Evolutionary conservation across 331 rosid species (phyloP).

Genomic region (Malus hybrid): DNA sequence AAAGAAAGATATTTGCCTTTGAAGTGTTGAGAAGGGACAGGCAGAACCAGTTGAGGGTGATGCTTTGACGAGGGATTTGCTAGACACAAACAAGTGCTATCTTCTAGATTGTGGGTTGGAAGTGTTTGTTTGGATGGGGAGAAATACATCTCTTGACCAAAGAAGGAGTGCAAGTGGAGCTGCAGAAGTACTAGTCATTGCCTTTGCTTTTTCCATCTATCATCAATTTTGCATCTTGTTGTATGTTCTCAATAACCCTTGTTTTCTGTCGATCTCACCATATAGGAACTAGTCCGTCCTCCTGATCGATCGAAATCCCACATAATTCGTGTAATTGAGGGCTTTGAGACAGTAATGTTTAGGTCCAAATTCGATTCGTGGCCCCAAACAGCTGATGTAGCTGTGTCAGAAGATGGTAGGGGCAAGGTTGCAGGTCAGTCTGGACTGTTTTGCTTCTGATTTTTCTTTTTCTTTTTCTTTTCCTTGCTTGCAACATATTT

Average conservation of each 20-base stretch:
- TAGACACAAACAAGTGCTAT: slow-evolving; percentile 79
- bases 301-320: slow-evolving; percentile 58
- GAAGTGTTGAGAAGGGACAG: slow-evolving; percentile 70
- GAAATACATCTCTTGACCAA: slow-evolving; percentile 83
- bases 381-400: slow-evolving; percentile 59
- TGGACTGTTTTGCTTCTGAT: slow-evolving; percentile 13
- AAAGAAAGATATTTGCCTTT: slow-evolving; percentile 25
- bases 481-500: slow-evolving; percentile 5
- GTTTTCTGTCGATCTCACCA: slow-evolving; percentile 16
- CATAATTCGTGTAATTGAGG: slow-evolving; percentile 86
- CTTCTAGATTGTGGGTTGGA: slow-evolving; percentile 82
- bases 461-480: slow-evolving; percentile 5
- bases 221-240: slow-evolving; percentile 12
- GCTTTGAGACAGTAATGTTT: slow-evolving; percentile 93
- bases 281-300: slow-evolving; percentile 58
- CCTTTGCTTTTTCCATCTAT: neutral
- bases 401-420: slow-evolving; percentile 89
- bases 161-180: slow-evolving; percentile 77
- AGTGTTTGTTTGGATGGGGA: slow-evolving; percentile 91
- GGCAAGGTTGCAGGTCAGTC: slow-evolving; percentile 99
- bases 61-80: slow-evolving; percentile 68
- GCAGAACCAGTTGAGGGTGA: slow-evolving; percentile 59
- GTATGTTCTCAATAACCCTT: slow-evolving; percentile 23
- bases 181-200: slow-evolving; percentile 60
- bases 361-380: slow-evolving; percentile 84